These are phyloP conservation scores for Lachnellula suecica DNA, from an alignment of 2,329 filamentous ascomycete species.

Conservation along the genomic window DNA sequence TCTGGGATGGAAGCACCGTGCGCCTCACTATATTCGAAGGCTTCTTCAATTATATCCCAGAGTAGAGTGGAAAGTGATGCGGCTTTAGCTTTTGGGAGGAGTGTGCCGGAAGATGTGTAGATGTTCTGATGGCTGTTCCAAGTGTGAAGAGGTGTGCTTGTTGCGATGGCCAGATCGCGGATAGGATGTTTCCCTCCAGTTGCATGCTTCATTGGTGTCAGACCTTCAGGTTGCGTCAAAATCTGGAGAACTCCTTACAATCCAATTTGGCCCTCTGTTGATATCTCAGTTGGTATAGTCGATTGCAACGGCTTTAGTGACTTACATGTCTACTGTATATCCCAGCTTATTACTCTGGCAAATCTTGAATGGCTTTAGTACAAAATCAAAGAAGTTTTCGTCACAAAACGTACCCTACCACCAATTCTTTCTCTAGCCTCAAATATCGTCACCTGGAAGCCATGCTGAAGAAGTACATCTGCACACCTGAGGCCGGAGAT, in stretches of 20 bases:
- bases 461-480: constrained; percentile 49
- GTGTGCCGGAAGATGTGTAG: constrained; percentile 40
- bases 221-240: background rate
- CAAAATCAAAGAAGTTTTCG: background rate
- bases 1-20: constrained; percentile 39
- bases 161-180: constrained; percentile 46
- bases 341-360: background rate
- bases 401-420: constrained; percentile 42
- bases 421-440: constrained; percentile 53
- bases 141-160: constrained; percentile 41
- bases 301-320: background rate
- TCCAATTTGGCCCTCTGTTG: constrained; percentile 55
- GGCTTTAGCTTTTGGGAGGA: constrained; percentile 31
- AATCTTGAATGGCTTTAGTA: background rate
- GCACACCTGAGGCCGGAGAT: constrained; percentile 54
- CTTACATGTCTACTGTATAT: constrained; percentile 30
- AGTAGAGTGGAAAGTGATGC: constrained; percentile 36
- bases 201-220: background rate
- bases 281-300: background rate
- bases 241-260: constrained; percentile 47
- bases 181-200: constrained; percentile 40
- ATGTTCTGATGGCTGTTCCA: constrained; percentile 48
- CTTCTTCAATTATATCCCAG: constrained; percentile 49
- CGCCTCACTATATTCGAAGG: constrained; percentile 50
- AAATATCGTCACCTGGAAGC: constrained; percentile 51